A percentile compares a stretch with the other conserved stretches of the same genome.
phyloP scores from a whole-genome alignment of 2,329 filamentous ascomycete genomes.

The Neopestalotiopsis sp. region DNA sequence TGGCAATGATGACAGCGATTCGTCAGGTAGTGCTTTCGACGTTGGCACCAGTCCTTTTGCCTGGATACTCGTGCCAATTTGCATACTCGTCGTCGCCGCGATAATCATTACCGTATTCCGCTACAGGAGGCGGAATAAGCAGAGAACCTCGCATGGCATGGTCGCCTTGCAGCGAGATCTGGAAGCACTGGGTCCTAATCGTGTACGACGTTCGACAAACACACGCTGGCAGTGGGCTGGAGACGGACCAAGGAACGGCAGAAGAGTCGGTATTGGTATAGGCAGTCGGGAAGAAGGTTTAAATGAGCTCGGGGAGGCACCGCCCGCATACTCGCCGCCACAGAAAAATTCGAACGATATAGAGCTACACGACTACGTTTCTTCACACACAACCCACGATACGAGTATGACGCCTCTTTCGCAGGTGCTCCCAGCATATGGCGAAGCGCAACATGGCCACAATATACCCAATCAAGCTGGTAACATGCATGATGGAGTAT shows the following conservation, averaged over 20 bases:
- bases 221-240: slow-evolving; percentile 22
- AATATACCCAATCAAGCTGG: background rate
- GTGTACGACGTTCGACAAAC: slow-evolving; percentile 21
- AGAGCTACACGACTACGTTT: slow-evolving; percentile 22
- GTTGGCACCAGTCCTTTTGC: slow-evolving; percentile 24
- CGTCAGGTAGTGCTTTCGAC: background rate
- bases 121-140: slow-evolving; percentile 29
- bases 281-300: slow-evolving; percentile 37
- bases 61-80: slow-evolving; percentile 37
- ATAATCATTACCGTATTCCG: slow-evolving; percentile 33
- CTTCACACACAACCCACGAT: background rate
- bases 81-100: slow-evolving; percentile 33
- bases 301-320: slow-evolving; percentile 40
- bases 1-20: background rate
- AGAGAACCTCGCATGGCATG: slow-evolving; percentile 24
- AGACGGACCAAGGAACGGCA: slow-evolving; percentile 7
- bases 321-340: slow-evolving; percentile 35
- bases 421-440: slow-evolving; percentile 15
- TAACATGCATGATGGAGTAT: background rate
- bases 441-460: slow-evolving; percentile 15
- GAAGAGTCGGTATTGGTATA: slow-evolving; percentile 22
- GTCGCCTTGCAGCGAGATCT: slow-evolving; percentile 30
- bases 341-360: slow-evolving; percentile 28
- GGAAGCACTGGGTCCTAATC: slow-evolving; percentile 26
- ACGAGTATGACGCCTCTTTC: background rate